phyloP scores from a whole-genome alignment of 805 yeast species.

The Barnettozyma californica region DNA sequence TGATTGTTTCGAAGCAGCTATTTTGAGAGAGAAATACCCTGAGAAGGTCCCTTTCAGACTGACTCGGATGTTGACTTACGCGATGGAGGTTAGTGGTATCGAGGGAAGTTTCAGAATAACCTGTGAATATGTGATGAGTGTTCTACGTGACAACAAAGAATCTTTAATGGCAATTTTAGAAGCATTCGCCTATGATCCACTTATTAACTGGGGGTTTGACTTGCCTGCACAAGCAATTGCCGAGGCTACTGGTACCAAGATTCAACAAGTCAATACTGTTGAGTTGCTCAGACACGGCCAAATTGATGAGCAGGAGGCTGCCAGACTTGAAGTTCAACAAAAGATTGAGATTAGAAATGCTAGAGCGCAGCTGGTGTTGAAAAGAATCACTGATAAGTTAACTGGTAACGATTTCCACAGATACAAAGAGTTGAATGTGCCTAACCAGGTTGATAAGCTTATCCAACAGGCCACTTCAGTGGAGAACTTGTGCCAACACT shows the following conservation, averaged over 20 bases:
- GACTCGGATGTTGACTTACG: constrained; percentile 94
- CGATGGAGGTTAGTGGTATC: constrained; percentile 98
- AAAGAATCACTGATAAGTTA: constrained; percentile 85
- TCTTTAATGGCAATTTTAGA: constrained; percentile 96
- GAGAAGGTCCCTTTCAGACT: constrained; percentile 97
- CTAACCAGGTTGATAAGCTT: constrained; percentile 87
- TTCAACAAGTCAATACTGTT: constrained; percentile 63
- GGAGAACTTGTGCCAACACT: constrained; percentile 93
- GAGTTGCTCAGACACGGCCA: constrained; percentile 68
- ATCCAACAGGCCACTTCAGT: constrained; percentile 96
- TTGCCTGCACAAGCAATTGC: constrained; percentile 76
- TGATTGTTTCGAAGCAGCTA: constrained; percentile 98
- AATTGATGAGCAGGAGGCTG: constrained; percentile 73
- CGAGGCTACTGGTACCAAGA: constrained; percentile 64
- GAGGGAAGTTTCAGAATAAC: constrained; percentile 97
- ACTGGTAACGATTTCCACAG: constrained; percentile 90
- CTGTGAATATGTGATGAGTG: constrained; percentile 95
- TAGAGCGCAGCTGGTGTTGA: constrained; percentile 84
- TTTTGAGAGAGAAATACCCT: constrained; percentile 92
- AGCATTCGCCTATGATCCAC: constrained; percentile 97
- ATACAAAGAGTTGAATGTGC: constrained; percentile 64
- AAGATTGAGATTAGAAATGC: constrained; percentile 73
- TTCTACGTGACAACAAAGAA: constrained; percentile 88
- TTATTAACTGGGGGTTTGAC: constrained; percentile 98
- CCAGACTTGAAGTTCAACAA: constrained; percentile 62